phyloP scores from a whole-genome alignment of 2,329 filamentous ascomycete species.

The Aspergillus fructus region DNA sequence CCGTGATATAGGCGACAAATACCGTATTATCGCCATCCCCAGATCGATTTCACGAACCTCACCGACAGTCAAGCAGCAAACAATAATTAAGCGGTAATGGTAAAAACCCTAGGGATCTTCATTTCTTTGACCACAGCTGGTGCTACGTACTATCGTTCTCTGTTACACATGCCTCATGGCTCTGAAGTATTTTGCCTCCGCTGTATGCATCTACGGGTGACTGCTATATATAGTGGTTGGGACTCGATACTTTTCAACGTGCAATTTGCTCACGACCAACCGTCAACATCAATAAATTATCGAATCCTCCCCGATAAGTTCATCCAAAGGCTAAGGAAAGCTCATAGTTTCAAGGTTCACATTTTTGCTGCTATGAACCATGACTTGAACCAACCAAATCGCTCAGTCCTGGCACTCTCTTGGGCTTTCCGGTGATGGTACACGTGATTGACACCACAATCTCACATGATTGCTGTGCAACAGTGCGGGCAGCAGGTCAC shows the following conservation, averaged over 20 bases:
- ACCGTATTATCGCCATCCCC: background rate
- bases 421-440: background rate
- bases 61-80: background rate
- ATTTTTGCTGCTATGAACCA: background rate
- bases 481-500: background rate
- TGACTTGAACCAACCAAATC: background rate
- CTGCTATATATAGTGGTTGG: constrained; percentile 3
- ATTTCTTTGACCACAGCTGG: background rate
- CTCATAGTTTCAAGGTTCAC: background rate
- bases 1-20: background rate
- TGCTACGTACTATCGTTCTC: background rate
- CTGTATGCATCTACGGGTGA: background rate
- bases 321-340: background rate
- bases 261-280: background rate
- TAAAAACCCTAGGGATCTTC: background rate
- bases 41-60: background rate
- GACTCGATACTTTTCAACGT: background rate
- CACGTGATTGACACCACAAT: background rate
- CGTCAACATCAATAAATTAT: background rate
- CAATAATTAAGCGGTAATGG: background rate
- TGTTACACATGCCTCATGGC: constrained; percentile 6
- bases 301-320: background rate
- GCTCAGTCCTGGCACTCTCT: background rate
- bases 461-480: background rate
- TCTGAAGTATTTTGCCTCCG: background rate